These are phyloP conservation scores for Hypoxylon crocopeplum DNA, from an alignment of 495 filamentous ascomycete genomes.

Conservation along the genomic window DNA sequence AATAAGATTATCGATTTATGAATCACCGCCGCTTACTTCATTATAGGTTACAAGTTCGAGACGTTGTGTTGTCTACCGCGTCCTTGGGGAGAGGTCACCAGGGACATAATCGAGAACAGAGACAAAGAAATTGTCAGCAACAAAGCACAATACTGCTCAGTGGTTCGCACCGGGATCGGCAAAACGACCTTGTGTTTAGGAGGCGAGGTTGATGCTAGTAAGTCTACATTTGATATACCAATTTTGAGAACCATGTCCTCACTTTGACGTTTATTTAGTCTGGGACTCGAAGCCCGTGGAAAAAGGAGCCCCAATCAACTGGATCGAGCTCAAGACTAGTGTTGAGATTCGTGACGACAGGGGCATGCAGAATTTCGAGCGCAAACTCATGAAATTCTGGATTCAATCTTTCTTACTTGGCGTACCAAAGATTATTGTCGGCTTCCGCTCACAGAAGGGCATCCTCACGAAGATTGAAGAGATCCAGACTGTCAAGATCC, in stretches of 20 bases:
- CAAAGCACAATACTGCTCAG: slow-evolving; percentile 90
- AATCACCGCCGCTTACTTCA: slow-evolving; percentile 20
- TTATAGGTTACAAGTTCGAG: slow-evolving; percentile 93
- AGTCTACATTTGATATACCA: slow-evolving; percentile 28
- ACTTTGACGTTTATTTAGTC: slow-evolving; percentile 52
- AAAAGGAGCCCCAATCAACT: slow-evolving; percentile 74
- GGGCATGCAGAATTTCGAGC: slow-evolving; percentile 77
- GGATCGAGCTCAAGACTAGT: slow-evolving; percentile 93
- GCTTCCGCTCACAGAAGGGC: slow-evolving; percentile 79
- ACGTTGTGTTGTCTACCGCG: slow-evolving; percentile 75
- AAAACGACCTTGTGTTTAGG: slow-evolving; percentile 74
- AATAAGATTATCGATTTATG: neutral
- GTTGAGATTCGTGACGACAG: slow-evolving; percentile 69
- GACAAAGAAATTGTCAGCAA: slow-evolving; percentile 78
- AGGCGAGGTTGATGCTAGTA: slow-evolving; percentile 94
- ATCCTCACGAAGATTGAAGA: slow-evolving; percentile 74
- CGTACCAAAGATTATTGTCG: slow-evolving; percentile 89
- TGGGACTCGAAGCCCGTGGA: slow-evolving; percentile 80
- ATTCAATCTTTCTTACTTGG: slow-evolving; percentile 94
- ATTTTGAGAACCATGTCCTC: neutral
- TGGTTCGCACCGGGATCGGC: slow-evolving; percentile 86
- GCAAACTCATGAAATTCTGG: slow-evolving; percentile 94
- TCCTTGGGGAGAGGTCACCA: slow-evolving; percentile 71
- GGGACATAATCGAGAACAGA: slow-evolving; percentile 79
- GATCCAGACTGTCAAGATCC: slow-evolving; percentile 77